These are phyloP conservation scores for Boletus sensibilis DNA, from an alignment of 768 basidiomycete species.

Conservation along the genomic window DNA sequence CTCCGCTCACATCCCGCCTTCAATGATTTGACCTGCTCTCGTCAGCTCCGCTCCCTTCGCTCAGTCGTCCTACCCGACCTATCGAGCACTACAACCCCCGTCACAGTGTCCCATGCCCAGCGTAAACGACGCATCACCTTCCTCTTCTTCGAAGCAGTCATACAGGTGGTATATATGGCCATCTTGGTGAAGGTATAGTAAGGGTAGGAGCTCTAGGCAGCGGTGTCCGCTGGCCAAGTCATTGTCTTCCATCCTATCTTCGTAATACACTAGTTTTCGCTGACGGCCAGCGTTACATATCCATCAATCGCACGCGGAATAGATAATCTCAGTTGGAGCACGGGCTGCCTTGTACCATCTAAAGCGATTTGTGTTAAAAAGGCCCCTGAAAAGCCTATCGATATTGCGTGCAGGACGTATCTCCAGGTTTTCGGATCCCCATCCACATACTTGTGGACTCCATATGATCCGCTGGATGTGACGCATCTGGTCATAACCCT, in stretches of 20 bases:
- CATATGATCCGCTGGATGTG: too few relatives aligned
- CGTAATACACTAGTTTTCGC: constrained; percentile 3
- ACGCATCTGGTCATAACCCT: background rate
- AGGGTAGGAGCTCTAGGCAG: background rate
- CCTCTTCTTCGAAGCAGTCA: constrained; percentile 80
- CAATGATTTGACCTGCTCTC: background rate
- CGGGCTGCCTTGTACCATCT: background rate
- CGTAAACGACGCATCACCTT: constrained; percentile 86
- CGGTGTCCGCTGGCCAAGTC: background rate
- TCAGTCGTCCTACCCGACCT: constrained; percentile 86
- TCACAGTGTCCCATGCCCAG: constrained; percentile 73
- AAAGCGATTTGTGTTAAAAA: background rate
- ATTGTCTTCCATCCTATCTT: background rate
- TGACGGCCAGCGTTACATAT: background rate
- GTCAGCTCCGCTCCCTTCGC: constrained; percentile 88
- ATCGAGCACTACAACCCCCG: constrained; percentile 42
- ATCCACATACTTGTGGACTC: too few relatives aligned
- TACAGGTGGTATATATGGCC: constrained; percentile 85
- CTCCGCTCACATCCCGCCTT: background rate
- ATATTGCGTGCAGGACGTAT: background rate
- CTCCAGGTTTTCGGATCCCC: background rate
- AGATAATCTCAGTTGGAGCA: background rate
- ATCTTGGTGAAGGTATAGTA: constrained; percentile 63
- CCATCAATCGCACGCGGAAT: background rate
- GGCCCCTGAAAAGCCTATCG: background rate